Percentiles rank a stretch among this genome's conserved stretches.
These are phyloP conservation scores for Colletotrichum simmondsii DNA, from an alignment of 2,329 filamentous ascomycete genomes.

Conservation along the genomic window DNA sequence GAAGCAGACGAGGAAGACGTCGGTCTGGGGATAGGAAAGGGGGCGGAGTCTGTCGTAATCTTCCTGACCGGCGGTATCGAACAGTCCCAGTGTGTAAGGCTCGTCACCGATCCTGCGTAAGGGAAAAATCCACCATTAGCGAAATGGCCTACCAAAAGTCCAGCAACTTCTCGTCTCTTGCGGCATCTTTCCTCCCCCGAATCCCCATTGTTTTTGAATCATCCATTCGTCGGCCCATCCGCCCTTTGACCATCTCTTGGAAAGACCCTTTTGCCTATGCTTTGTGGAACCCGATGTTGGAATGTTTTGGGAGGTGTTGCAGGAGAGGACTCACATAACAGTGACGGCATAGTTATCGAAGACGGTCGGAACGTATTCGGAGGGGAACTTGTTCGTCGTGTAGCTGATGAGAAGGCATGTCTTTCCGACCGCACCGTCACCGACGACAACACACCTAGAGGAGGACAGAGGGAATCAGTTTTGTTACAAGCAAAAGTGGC, in stretches of 20 bases:
- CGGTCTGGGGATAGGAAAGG: constrained; percentile 96
- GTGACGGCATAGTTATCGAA: constrained; percentile 99
- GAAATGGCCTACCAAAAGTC: not conserved
- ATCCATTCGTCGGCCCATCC: not conserved
- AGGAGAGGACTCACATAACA: constrained; percentile 83
- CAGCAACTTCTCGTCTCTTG: not conserved
- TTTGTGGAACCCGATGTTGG: not conserved
- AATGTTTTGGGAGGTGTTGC: constrained; percentile 17
- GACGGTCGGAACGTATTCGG: constrained; percentile 99
- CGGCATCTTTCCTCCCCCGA: not conserved
- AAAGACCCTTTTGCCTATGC: not conserved
- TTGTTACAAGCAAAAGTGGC: not conserved
- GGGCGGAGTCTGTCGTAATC: constrained; percentile 98
- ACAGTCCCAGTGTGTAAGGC: constrained; percentile 95
- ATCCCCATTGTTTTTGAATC: not conserved
- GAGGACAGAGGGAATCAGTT: constrained; percentile 31
- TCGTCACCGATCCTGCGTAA: constrained; percentile 92
- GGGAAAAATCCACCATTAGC: constrained; percentile 23
- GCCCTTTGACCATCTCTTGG: not conserved
- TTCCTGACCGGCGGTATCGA: constrained; percentile 99
- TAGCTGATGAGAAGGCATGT: constrained; percentile 99
- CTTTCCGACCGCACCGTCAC: constrained; percentile 99
- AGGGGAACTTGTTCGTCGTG: constrained; percentile 99
- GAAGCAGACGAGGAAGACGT: constrained; percentile 99
- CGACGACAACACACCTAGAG: constrained; percentile 93